A percentile compares a stretch with the other conserved stretches of the same genome.
Conservation (phyloP, 75 land plant species). For the Chamaecyparis obtusa region DNA sequence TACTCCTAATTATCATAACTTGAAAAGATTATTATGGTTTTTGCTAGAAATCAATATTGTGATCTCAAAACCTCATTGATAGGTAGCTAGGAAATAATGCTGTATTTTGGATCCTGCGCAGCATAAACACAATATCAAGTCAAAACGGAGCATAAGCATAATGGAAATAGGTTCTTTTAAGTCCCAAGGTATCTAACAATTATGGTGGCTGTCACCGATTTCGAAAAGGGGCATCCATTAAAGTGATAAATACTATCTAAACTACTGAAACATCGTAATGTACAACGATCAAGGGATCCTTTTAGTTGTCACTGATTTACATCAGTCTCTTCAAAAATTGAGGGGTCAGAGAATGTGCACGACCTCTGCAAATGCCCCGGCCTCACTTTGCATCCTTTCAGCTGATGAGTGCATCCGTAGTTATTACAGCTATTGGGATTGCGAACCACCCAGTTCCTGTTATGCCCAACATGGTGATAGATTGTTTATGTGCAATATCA, state of each 20-base stretch:
- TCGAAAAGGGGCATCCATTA: background rate
- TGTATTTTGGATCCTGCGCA: background rate
- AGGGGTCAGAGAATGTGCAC: too few species aligned
- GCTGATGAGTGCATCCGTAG: background rate
- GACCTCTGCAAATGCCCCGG: too few species aligned
- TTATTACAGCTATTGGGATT: background rate
- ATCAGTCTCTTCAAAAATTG: too few species aligned
- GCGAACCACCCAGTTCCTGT: background rate
- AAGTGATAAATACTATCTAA: too few species aligned
- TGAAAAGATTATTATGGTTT: too few species aligned
- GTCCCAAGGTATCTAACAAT: background rate
- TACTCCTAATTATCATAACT: too few species aligned
- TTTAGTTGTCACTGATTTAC: too few species aligned
- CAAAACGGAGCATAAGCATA: background rate
- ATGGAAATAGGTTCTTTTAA: background rate
- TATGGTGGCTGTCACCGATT: background rate
- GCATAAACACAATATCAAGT: background rate
- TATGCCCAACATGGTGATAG: background rate
- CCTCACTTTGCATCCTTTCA: background rate
- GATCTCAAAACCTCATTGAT: background rate
- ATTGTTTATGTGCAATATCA: background rate
- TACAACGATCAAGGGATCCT: too few species aligned
- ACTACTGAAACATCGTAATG: background rate
- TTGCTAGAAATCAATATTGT: background rate
- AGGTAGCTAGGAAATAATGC: background rate